Base-by-base conservation (phyloP, 1,139 yeast genomes). In the Geotrichum restrictum region DNA sequence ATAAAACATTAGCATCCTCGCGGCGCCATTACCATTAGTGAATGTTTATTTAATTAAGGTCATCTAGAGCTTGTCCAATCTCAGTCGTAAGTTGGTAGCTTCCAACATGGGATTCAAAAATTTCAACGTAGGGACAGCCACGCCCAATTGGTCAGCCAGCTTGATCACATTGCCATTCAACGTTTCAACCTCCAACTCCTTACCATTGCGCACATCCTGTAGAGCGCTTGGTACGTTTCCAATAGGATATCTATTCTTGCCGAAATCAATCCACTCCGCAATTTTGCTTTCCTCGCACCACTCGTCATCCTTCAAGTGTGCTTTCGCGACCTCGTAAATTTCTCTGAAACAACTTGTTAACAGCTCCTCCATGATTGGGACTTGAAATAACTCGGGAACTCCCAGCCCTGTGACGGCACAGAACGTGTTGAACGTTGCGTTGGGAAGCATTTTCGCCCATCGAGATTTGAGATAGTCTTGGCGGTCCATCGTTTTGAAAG, bases 361-460 rank as follows among this genome's bases (percentile, higher is more conserved):
- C 37, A 14, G 6, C 11, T 33, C 37, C 18, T 33, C 37, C 37
- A 33, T 33, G 37, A 6, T 33, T 33, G 14, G 18, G 4, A 33
- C 37, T 14, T n/a, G 18, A 13, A 33, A 33, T 5, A 33, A 14
- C 11, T 33, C 37, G 18, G 37, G 37, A n/a, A 33, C 37, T 6
- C 37, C 37, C 37, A 33, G 18, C n/a, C 37, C 37, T 33, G 37
- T 33, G 37, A 33, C 37, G 37, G 37, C 37, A 33, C 37, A 33
- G n/a, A 33, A n/a, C 37, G 37, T 33, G n/a, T 33, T 33, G 37
- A 33, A 33, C 18, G 18, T 14, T 13, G 18, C 37, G 18, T 33
- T 33, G 18, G 18, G 18, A 13, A 33, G 37, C 14, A 14, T 33
- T 33, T 33, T 33, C 37, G 5, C 37, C 37, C 37, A 33, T 33